Evolutionary conservation across 805 yeast species (phyloP), one percentile per base, ranked within the genome.

Genomic region (Metschnikowia cerradonensis): DNA sequence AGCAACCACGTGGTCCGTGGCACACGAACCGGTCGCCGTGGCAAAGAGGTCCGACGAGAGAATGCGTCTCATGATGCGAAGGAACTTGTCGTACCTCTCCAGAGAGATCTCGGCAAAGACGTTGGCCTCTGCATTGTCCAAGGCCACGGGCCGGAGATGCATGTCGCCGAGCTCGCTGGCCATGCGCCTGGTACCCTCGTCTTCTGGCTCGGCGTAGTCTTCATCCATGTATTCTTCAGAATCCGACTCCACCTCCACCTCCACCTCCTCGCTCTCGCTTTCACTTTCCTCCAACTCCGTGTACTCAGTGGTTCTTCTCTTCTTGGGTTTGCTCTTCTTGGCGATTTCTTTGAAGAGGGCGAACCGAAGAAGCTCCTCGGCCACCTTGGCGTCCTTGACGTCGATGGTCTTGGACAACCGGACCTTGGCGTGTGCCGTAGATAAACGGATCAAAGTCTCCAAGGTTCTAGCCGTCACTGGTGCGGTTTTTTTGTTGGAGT

Each of bases 381-480:
- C 99, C 36, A 88, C 86, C 55, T 76, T 71, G 1, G 97, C 96
- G 68, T 94, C 99, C 55, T 77, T 77, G 19, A 78, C 77, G 32
- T 84, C 89, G 15, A 94, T 86, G 1, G 80, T 77, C 58, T 80
- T 81, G 20, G 96, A 86, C 51, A 94, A 74, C 59, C 98, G 79
- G n/a, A 92, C 88, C 67, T 94, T 92, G 10, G 98, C 98, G 68
- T 94, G 98, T 0, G 99, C 98, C 1, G 97, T 88, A 0, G 97
- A 78, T 52, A 92, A 75, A 76, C 99, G 96, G 67, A 92, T 92
- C 57, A 92, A 76, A 0, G 99, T 92, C 70, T 92, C 99, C 59
- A 92, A 76, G 4, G 98, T 94, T 83, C 99, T 88, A n/a, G 98
- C 96, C 1, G 99, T 92, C 58, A 92, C 88, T 35, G 99, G 98